Percentiles rank a stretch among this genome's conserved stretches.
Conservation (phyloP, 2,329 filamentous ascomycete genomes). For the Venturia pyrina region DNA sequence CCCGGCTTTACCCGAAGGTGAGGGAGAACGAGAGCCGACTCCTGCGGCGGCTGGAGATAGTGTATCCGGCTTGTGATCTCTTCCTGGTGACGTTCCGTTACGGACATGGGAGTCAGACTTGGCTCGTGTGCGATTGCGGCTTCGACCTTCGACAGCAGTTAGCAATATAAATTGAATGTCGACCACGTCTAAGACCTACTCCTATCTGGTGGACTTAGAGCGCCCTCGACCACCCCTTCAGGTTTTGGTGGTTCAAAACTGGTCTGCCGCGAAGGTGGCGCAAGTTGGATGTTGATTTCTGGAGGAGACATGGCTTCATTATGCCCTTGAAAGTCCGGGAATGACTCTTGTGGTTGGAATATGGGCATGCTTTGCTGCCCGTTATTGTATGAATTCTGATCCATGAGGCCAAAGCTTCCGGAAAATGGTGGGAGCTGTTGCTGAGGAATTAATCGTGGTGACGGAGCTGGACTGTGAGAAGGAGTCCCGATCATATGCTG, state of each 20-base stretch:
- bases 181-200: conserved; percentile 31
- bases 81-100: conserved; percentile 33
- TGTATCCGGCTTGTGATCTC: conserved; percentile 23
- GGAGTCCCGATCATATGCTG: conserved; percentile 40
- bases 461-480: conserved; percentile 61
- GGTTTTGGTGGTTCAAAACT: conserved; percentile 58
- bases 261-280: conserved; percentile 59
- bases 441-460: conserved; percentile 57
- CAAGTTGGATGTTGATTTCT: conserved; percentile 89
- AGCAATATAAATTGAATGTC: conserved; percentile 37
- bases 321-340: conserved; percentile 38
- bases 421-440: conserved; percentile 42
- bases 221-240: conserved; percentile 51
- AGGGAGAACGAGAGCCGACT: conserved; percentile 32
- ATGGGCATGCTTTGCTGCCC: conserved; percentile 36
- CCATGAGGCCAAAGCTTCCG: conserved; percentile 40
- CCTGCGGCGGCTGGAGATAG: conserved; percentile 35
- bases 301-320: conserved; percentile 77
- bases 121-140: conserved; percentile 44
- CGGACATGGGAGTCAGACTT: conserved; percentile 50
- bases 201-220: conserved; percentile 69
- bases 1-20: conserved; percentile 33
- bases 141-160: conserved; percentile 34
- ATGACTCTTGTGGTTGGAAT: conserved; percentile 41
- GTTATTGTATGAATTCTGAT: conserved; percentile 18